These are phyloP conservation scores for Syncephalastrum sp. DNA, from an alignment of 371 early-diverging fungal species.

Conservation along the genomic window DNA sequence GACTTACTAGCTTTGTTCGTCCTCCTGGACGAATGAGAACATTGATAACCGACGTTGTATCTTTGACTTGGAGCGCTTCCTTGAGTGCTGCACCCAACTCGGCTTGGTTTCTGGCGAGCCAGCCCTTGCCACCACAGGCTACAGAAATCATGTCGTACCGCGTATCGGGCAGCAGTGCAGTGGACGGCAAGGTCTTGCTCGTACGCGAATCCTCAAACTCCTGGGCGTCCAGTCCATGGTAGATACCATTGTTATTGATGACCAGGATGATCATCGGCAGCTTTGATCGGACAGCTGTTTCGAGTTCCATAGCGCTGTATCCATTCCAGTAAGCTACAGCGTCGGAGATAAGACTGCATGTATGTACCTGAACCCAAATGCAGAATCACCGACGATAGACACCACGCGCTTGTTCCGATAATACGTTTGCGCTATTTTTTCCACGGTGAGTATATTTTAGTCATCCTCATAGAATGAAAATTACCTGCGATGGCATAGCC, in stretches of 20 bases:
- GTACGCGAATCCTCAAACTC: constrained; percentile 33
- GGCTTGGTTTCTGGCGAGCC: constrained; percentile 57
- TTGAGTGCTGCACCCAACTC: constrained; percentile 58
- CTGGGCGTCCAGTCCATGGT: constrained; percentile 61
- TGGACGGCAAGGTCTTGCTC: constrained; percentile 52
- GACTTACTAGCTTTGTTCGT: constrained; percentile 38
- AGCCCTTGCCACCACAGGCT: constrained; percentile 69
- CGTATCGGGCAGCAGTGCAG: constrained; percentile 65
- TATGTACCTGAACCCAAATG: constrained; percentile 72
- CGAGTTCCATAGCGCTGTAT: constrained; percentile 75
- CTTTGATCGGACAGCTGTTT: constrained; percentile 69
- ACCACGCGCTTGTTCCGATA: constrained; percentile 58
- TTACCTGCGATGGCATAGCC: constrained; percentile 75
- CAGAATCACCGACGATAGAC: constrained; percentile 78
- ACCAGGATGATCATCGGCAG: constrained; percentile 71
- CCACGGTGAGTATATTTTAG: not conserved
- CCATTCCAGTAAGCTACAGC: not conserved
- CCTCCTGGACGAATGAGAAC: constrained; percentile 53
- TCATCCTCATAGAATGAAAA: not conserved
- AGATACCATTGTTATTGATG: constrained; percentile 83
- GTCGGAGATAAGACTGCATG: not conserved
- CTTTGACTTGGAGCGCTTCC: constrained; percentile 39
- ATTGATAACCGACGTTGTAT: constrained; percentile 48
- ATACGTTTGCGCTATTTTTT: constrained; percentile 51
- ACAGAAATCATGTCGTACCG: constrained; percentile 68